phyloP scores from a whole-genome alignment of 2,329 filamentous ascomycete species.

The Cryphonectria radicalis region DNA sequence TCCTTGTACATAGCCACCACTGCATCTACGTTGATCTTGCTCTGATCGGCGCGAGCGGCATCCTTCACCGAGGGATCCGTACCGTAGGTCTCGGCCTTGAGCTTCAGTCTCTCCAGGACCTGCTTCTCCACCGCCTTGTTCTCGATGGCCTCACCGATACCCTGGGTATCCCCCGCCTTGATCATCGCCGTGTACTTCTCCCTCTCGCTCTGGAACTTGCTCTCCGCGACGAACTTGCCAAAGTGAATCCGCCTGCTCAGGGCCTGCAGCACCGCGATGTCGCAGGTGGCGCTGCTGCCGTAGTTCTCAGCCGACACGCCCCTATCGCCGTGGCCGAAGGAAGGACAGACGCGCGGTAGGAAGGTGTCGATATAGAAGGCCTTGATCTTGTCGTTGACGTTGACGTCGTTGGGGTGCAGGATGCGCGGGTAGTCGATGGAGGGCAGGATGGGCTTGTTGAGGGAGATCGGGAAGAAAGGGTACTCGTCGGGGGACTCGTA shows the following conservation, averaged over 20 bases:
- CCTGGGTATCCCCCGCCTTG: constrained; percentile 75
- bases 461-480: constrained; percentile 82
- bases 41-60: constrained; percentile 55
- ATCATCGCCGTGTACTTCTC: constrained; percentile 84
- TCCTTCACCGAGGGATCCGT: constrained; percentile 73
- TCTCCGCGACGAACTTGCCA: constrained; percentile 97
- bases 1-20: constrained; percentile 90
- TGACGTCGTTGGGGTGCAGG: constrained; percentile 85
- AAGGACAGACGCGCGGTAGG: constrained; percentile 80
- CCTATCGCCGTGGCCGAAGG: constrained; percentile 76
- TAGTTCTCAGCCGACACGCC: constrained; percentile 93
- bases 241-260: constrained; percentile 92
- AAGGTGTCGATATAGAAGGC: constrained; percentile 81
- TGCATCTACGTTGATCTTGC: constrained; percentile 90
- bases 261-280: constrained; percentile 88
- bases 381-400: constrained; percentile 88
- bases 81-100: constrained; percentile 94
- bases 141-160: constrained; percentile 89
- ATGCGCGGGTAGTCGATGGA: constrained; percentile 87
- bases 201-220: constrained; percentile 85
- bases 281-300: constrained; percentile 86
- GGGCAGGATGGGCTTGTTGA: constrained; percentile 82
- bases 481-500: constrained; percentile 97
- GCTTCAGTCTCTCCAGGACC: constrained; percentile 80
- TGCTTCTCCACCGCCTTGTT: constrained; percentile 87